phyloP scores from a whole-genome alignment of 129 eudicot genomes.

The Escallonia rubra region DNA sequence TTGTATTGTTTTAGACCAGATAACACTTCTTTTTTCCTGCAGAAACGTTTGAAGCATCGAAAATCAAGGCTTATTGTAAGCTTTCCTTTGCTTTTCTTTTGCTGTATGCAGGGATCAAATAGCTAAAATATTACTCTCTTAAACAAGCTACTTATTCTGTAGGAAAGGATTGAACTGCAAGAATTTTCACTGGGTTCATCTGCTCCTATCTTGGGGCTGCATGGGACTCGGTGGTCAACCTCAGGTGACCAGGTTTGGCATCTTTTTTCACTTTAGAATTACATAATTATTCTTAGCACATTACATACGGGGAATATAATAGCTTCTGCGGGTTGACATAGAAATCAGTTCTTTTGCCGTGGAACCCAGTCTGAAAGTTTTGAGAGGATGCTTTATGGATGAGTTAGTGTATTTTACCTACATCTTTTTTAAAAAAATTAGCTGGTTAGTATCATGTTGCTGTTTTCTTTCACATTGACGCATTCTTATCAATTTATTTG shows the following conservation, averaged over 20 bases:
- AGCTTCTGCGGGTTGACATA: too few species aligned
- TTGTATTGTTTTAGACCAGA: neutral
- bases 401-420: too few species aligned
- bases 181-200: conserved; percentile 81
- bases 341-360: too few species aligned
- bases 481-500: neutral
- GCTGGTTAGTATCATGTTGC: neutral
- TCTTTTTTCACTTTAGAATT: neutral
- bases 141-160: conserved; percentile 7
- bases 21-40: conserved; percentile 28
- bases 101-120: neutral
- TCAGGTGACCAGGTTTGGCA: conserved; percentile 66
- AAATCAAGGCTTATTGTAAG: conserved; percentile 92
- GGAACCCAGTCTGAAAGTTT: too few species aligned
- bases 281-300: too few species aligned
- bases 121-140: neutral
- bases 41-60: conserved; percentile 90
- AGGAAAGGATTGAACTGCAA: conserved; percentile 91
- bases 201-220: conserved; percentile 78
- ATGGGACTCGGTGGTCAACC: conserved; percentile 84
- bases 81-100: conserved; percentile 5
- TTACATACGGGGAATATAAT: too few species aligned
- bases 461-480: neutral
- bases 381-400: too few species aligned
- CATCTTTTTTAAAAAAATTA: too few species aligned